phyloP scores from a whole-genome alignment of 768 basidiomycete species.

The Suillus fuscotomentosus region DNA sequence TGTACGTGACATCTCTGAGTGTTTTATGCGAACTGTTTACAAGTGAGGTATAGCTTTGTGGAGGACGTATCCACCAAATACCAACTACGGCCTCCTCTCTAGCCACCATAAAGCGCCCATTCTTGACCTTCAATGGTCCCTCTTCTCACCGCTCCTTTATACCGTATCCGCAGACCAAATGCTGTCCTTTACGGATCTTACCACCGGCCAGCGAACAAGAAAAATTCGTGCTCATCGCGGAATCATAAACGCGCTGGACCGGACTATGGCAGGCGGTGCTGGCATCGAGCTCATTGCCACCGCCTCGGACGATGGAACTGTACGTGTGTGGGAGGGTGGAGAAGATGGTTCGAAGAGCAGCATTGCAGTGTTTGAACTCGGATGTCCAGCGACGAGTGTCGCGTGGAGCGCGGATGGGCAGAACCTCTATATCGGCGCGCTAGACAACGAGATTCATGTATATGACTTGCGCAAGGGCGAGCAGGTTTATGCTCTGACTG shows the following conservation, averaged over 20 bases:
- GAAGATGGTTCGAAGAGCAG: conserved; percentile 71
- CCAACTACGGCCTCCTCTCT: conserved; percentile 85
- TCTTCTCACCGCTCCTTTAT: conserved; percentile 70
- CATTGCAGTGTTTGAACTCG: conserved; percentile 78
- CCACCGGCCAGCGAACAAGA: conserved; percentile 77
- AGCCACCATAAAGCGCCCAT: conserved; percentile 89
- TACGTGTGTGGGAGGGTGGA: conserved; percentile 89
- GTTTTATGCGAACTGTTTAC: conserved; percentile 5
- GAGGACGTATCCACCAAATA: conserved; percentile 90
- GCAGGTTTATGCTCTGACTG: conserved; percentile 75
- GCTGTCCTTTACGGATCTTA: conserved; percentile 71
- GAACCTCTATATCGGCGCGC: conserved; percentile 84
- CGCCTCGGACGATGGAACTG: conserved; percentile 89
- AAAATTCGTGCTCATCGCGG: conserved; percentile 88
- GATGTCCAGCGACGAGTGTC: conserved; percentile 89
- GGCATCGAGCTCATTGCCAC: conserved; percentile 85
- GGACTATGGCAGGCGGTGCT: conserved; percentile 80
- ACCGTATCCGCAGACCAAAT: conserved; percentile 91
- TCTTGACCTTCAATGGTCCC: conserved; percentile 89
- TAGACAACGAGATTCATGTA: conserved; percentile 96
- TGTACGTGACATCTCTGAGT: conserved; percentile 52
- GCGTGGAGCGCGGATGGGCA: conserved; percentile 92
- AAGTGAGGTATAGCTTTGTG: conserved; percentile 60
- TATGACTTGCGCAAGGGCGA: conserved; percentile 88
- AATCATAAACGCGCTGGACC: conserved; percentile 86